phyloP scores from a whole-genome alignment of 1,284 basidiomycete species.

The Rhizoctonia solani region DNA sequence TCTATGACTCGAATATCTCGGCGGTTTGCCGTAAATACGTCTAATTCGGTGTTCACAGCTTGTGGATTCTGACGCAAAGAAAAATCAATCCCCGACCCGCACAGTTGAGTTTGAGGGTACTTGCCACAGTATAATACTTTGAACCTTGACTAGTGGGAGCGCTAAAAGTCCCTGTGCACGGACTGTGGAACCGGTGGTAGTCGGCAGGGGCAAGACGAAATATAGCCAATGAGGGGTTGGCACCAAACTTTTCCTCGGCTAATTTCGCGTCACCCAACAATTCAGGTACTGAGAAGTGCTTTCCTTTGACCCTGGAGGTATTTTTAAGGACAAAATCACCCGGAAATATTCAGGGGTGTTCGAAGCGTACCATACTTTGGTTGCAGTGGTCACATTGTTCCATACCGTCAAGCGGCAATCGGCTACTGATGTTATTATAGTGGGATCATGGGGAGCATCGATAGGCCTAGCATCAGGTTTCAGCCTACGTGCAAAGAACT shows the following conservation, averaged over 20 bases:
- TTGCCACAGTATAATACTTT: constrained; percentile 46
- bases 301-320: constrained; percentile 58
- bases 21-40: constrained; percentile 75
- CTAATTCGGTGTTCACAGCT: constrained; percentile 72
- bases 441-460: constrained; percentile 49
- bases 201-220: constrained; percentile 57
- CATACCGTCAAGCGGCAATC: constrained; percentile 59
- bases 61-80: constrained; percentile 62
- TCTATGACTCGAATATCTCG: constrained; percentile 49
- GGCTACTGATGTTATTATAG: constrained; percentile 52
- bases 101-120: not conserved
- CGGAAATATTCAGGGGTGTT: not conserved
- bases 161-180: constrained; percentile 50
- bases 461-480: constrained; percentile 54
- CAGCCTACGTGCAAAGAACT: constrained; percentile 59
- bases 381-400: constrained; percentile 51
- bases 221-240: constrained; percentile 48
- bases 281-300: constrained; percentile 52
- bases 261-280: constrained; percentile 50
- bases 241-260: constrained; percentile 38
- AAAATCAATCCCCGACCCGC: not conserved
- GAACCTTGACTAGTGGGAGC: constrained; percentile 43
- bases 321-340: not conserved
- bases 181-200: constrained; percentile 61
- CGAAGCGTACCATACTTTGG: constrained; percentile 49